Evolutionary conservation across 1,139 yeast genomes (phyloP), one percentile per base, ranked within the genome.

Genomic region (Suzukiozyma palmioleophila): DNA sequence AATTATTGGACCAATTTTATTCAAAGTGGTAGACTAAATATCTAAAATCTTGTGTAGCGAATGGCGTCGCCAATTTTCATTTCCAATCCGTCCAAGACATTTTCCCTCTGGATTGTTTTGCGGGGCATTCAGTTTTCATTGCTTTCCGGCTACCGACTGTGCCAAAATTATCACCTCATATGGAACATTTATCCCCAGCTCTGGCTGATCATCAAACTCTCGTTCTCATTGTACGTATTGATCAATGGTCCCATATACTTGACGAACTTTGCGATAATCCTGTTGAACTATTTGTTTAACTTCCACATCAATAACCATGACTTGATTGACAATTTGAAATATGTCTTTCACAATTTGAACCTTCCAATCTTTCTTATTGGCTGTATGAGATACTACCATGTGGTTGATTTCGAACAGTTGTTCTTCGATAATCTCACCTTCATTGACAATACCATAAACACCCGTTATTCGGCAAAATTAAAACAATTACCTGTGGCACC

Each of bases 61-160:
- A 56, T 56, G 60, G 56, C 60, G 13, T 56, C 60, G 11, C 61
- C 61, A 13, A 54, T 56, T 13, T 53, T 55, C 34, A 42, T 56
- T 27, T 56, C 61, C 6, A 50, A 50, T 13, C 52, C 58, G 9
- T 50, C 57, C 1, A 49, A 49, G 14, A 43, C 53, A 15, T 75
- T 77, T 48, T 67, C 81, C 1, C 34, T 65, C 1, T 45, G 67
- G 43, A 69, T 80, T 0, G 64, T 78, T 14, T 44, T 73, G 11
- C 60, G 82, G n/a, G 84, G 84, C 0, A 47, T 73, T 24, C 82
- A 78, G 53, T 58, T 79, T 38, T 75, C 79, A 0, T 39, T 73
- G 6, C 56, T 75, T 7, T 80, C 82, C 3, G 64, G 67, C 2
- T 73, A 68, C 45, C 52, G 81, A 28, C 71, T 77, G 1, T 53